Base-by-base conservation (phyloP, 192 early-diverging fungal genomes). In the Entomortierella beljakovae region DNA sequence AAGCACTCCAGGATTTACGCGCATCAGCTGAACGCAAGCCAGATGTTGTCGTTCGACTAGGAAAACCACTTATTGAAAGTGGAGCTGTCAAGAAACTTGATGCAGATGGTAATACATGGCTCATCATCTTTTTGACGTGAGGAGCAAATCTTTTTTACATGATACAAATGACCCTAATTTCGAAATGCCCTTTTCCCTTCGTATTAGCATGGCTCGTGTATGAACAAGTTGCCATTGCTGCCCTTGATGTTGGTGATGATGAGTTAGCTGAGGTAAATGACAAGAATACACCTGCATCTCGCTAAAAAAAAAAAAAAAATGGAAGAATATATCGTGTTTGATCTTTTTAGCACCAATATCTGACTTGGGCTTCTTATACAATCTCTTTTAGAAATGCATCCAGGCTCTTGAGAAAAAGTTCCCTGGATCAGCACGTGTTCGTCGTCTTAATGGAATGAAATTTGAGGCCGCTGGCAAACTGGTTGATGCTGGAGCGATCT, bases 141-240 rank as follows among this genome's bases (percentile, higher is more conserved):
- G 23, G 6, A 8, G 18, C 16, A 9, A 52, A 43, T 43, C 55
- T 2, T 13, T 32, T 7, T n/a, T 7, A 22, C 13, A 11, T 9
- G 22, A 52, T 6, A 23, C 50, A 7, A 9, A 52, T 52, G 23
- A 9, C 6, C 50, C 9, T 22, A 16, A 7, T 52, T 52, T 52
- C 26, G 26, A 33, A 6, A 40, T 0, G 37, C 37, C 25, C 26
- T 20, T 59, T 43, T 48, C 28, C 29, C 28, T 48, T 64, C 50
- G 6, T 9, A 35, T 37, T 58, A 89, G 88, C 84, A 8, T 94
- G 90, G 90, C 80, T 93, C 6, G 80, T 93, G 16, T 89, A 89
- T 76, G 96, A 98, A 81, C 95, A 98, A 82, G 81, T 94, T 10
- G 86, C 91, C 64, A 75, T 93, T 42, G 92, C 94, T 9, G 90